A percentile compares a stretch with the other conserved stretches of the same genome.
Evolutionary conservation across 306 rosid genomes (phyloP).

Genomic region (Crataegus laevigata): DNA sequence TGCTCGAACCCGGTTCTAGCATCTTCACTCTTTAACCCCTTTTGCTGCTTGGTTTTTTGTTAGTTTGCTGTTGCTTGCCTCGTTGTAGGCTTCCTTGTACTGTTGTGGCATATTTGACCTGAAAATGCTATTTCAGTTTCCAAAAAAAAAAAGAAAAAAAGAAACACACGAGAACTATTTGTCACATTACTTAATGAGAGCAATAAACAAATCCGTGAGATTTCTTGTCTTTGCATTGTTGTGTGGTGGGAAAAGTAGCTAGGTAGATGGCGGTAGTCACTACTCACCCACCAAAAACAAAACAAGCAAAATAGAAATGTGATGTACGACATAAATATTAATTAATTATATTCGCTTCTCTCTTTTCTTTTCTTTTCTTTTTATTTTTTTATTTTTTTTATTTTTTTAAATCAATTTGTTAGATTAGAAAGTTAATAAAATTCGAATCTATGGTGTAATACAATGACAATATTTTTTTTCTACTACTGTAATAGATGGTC

Average conservation of each 20-base stretch:
- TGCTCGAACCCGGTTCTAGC: too few species aligned
- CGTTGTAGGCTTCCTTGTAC: too few species aligned
- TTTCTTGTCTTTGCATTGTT: background rate
- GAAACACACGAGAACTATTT: background rate
- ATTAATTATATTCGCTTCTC: background rate
- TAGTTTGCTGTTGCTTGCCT: too few species aligned
- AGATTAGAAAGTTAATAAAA: accelerated
- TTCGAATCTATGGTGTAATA: too few species aligned
- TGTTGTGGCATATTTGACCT: too few species aligned
- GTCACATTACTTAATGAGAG: background rate
- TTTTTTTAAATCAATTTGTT: too few species aligned
- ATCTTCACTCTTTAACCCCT: too few species aligned
- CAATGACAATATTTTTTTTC: accelerated
- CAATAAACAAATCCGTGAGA: background rate
- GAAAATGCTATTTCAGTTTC: too few species aligned
- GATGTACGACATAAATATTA: background rate
- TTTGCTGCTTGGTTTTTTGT: too few species aligned
- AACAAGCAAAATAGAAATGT: background rate
- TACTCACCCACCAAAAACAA: background rate
- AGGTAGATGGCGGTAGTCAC: background rate
- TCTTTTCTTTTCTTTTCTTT: too few species aligned
- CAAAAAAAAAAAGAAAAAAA: too few species aligned
- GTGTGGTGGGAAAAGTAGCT: background rate
- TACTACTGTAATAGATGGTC: accelerated
- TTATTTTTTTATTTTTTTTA: too few species aligned